phyloP scores from a whole-genome alignment of 768 basidiomycete species.

The Mycena sanguinolenta region DNA sequence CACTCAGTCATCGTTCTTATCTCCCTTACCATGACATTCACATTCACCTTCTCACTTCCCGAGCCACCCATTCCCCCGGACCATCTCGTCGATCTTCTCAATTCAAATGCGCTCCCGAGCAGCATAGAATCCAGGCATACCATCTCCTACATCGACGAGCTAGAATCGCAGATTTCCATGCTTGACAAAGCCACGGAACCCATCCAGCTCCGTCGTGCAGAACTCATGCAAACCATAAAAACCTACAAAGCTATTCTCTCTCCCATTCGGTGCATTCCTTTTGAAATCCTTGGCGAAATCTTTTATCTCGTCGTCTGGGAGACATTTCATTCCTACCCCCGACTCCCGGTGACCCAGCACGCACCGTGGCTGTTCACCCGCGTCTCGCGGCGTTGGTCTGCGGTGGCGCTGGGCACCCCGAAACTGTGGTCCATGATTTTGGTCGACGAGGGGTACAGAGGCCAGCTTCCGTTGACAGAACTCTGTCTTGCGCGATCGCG shows the following conservation, averaged over 20 bases:
- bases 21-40: neutral
- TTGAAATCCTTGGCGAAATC: neutral
- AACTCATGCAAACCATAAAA: neutral
- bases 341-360: neutral
- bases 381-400: constrained; percentile 15
- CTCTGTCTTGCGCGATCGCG: neutral
- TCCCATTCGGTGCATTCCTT: constrained; percentile 3
- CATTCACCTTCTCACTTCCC: neutral
- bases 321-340: neutral
- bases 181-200: neutral
- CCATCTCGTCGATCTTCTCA: neutral
- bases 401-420: constrained; percentile 13
- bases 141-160: neutral
- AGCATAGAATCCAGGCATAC: neutral
- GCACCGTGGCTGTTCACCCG: constrained; percentile 26
- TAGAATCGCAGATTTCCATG: neutral
- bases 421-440: constrained; percentile 21
- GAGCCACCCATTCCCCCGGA: neutral
- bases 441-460: neutral
- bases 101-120: neutral
- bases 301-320: neutral
- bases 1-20: too few relatives aligned
- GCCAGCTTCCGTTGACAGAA: constrained; percentile 1
- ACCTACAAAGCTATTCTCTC: neutral
- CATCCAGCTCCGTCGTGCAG: neutral